Percentiles rank a stretch among this genome's conserved stretches.
These are phyloP conservation scores for Ogataea populi-albae DNA, from an alignment of 805 yeast genomes.

Conservation along the genomic window DNA sequence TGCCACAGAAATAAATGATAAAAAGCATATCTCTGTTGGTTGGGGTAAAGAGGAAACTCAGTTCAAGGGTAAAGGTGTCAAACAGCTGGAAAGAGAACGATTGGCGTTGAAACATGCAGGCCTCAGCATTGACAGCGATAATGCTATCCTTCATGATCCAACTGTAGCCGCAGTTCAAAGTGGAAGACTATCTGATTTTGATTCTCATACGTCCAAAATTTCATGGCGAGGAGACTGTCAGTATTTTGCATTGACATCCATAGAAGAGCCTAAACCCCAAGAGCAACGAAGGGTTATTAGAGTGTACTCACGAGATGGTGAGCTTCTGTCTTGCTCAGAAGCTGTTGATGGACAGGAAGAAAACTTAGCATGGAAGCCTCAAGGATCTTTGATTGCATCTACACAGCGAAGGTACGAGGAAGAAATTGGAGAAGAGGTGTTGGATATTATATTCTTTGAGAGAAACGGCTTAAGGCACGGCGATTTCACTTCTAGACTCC, in stretches of 20 bases:
- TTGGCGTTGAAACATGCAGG: constrained; percentile 62
- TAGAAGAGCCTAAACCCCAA: constrained; percentile 48
- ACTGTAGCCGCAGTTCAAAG: constrained; percentile 73
- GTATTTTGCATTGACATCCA: constrained; percentile 64
- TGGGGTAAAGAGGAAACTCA: constrained; percentile 99
- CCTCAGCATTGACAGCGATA: constrained; percentile 57
- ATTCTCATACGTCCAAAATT: constrained; percentile 45
- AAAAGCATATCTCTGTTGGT: constrained; percentile 91
- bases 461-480: constrained; percentile 91
- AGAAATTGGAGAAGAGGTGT: constrained; percentile 43
- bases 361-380: constrained; percentile 82
- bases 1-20: constrained; percentile 59
- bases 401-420: constrained; percentile 63
- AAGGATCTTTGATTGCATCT: constrained; percentile 82
- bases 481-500: constrained; percentile 68
- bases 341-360: constrained; percentile 83
- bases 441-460: constrained; percentile 77
- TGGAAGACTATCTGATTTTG: constrained; percentile 61
- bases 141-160: constrained; percentile 70
- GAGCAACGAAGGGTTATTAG: constrained; percentile 71
- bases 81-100: constrained; percentile 66
- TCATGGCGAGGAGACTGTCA: constrained; percentile 98
- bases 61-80: constrained; percentile 90
- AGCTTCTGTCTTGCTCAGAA: constrained; percentile 82
- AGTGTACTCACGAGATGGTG: constrained; percentile 74